phyloP scores from a whole-genome alignment of 1,139 yeast species.

The Geotrichum fermentans region DNA sequence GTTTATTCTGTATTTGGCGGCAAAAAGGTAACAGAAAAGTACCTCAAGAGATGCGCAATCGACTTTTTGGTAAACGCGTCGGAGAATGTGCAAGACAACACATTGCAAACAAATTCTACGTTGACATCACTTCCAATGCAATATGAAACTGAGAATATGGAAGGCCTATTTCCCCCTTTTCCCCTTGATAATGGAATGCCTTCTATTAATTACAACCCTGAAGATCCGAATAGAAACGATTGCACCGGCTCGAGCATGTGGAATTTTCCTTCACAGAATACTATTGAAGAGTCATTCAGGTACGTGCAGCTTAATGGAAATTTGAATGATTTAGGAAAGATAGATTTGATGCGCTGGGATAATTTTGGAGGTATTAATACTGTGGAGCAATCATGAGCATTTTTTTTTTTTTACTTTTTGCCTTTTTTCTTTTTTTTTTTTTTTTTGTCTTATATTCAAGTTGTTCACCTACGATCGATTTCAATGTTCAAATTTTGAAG shows the following conservation, averaged over 20 bases:
- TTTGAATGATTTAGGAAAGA: not conserved
- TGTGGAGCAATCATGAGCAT: not conserved
- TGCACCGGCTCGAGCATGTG: constrained; percentile 1
- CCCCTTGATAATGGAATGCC: not conserved
- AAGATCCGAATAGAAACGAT: not conserved
- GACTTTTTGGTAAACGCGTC: constrained; percentile 22
- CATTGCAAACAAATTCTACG: too few relatives aligned
- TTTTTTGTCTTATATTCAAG: too few relatives aligned
- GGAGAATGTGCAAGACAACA: not conserved
- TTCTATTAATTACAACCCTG: not conserved
- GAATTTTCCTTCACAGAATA: not conserved
- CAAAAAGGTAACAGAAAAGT: constrained; percentile 31
- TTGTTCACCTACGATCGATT: too few relatives aligned
- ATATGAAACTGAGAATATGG: not conserved
- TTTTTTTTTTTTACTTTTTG: not conserved
- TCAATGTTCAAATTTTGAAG: too few relatives aligned
- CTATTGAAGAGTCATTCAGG: not conserved
- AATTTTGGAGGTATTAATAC: too few relatives aligned
- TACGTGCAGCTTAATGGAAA: not conserved
- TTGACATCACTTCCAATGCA: too few relatives aligned
- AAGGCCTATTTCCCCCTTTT: not conserved
- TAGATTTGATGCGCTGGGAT: constrained; percentile 1
- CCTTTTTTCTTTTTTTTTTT: too few relatives aligned
- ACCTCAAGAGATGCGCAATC: constrained; percentile 31
- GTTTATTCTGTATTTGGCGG: constrained; percentile 36